Evolutionary conservation across 2,329 filamentous ascomycete genomes (phyloP).

Genomic region (Dactylellina haptotyla): DNA sequence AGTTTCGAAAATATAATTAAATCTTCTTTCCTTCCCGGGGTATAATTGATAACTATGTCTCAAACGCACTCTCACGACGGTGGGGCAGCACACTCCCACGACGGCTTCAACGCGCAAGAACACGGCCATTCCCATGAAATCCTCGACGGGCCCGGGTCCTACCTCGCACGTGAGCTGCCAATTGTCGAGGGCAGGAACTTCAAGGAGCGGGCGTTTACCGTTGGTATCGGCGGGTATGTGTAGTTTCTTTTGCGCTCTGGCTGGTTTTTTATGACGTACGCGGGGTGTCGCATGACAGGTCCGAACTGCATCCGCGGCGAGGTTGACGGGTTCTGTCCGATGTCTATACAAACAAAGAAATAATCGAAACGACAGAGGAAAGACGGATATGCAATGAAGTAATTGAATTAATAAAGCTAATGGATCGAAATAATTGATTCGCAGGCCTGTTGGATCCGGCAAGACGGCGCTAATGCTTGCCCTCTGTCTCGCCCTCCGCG

Average conservation of each 20-base stretch:
- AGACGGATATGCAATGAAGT: too few species aligned
- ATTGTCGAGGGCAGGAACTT: slow-evolving; percentile 88
- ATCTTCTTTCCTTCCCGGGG: too few species aligned
- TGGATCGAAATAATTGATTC: neutral
- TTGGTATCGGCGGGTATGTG: slow-evolving; percentile 94
- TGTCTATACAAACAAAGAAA: too few species aligned
- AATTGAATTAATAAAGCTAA: neutral
- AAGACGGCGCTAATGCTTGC: slow-evolving; percentile 97
- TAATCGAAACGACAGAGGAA: neutral
- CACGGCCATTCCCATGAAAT: slow-evolving; percentile 98
- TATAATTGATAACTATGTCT: too few species aligned
- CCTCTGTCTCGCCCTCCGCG: slow-evolving; percentile 84
- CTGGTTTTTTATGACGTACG: too few species aligned
- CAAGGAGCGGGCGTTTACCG: slow-evolving; percentile 88
- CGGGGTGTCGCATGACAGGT: too few species aligned
- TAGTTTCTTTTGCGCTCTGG: neutral
- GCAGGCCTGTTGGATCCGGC: slow-evolving; percentile 90
- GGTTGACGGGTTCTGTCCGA: neutral
- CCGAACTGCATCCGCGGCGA: too few species aligned
- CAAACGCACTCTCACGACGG: slow-evolving; percentile 57
- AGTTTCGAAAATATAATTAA: too few species aligned
- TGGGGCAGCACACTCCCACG: slow-evolving; percentile 68
- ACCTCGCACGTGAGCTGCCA: slow-evolving; percentile 88
- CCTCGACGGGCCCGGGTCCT: slow-evolving; percentile 91
- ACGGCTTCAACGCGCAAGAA: slow-evolving; percentile 68